phyloP scores from a whole-genome alignment of 768 basidiomycete species.

The Pholiota microspora region DNA sequence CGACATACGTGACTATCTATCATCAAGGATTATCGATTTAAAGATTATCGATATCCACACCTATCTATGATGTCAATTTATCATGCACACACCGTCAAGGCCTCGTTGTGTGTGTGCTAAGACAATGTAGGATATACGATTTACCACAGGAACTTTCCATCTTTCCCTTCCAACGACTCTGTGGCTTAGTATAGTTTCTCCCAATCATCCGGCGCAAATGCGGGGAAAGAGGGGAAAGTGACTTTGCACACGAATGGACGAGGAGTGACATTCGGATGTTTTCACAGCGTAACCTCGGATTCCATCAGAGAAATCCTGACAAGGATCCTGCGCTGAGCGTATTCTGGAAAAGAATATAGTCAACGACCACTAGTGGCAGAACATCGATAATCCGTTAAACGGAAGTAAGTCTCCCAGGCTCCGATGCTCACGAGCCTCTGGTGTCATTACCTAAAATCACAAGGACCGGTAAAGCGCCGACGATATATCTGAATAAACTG shows the following conservation, averaged over 20 bases:
- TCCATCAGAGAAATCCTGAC: neutral
- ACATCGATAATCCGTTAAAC: neutral
- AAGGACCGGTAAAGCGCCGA: neutral
- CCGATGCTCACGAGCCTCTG: neutral
- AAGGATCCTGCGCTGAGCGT: neutral
- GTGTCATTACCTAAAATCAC: neutral
- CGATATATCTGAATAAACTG: neutral
- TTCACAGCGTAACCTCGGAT: neutral
- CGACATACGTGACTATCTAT: neutral
- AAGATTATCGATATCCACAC: neutral
- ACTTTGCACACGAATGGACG: neutral
- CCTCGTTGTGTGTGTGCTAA: neutral
- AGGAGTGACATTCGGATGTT: neutral
- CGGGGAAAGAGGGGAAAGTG: slow-evolving; percentile 15
- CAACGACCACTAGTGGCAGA: neutral
- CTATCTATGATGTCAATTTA: neutral
- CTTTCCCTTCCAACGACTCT: neutral
- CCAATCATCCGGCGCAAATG: slow-evolving; percentile 9
- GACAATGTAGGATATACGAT: no score
- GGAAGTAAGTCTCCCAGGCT: neutral
- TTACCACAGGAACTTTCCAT: neutral
- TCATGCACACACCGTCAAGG: neutral
- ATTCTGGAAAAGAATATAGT: neutral
- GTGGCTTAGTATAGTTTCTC: neutral
- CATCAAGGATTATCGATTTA: neutral